Conservation (phyloP, 768 basidiomycete species). For the Exidia glandulosa region DNA sequence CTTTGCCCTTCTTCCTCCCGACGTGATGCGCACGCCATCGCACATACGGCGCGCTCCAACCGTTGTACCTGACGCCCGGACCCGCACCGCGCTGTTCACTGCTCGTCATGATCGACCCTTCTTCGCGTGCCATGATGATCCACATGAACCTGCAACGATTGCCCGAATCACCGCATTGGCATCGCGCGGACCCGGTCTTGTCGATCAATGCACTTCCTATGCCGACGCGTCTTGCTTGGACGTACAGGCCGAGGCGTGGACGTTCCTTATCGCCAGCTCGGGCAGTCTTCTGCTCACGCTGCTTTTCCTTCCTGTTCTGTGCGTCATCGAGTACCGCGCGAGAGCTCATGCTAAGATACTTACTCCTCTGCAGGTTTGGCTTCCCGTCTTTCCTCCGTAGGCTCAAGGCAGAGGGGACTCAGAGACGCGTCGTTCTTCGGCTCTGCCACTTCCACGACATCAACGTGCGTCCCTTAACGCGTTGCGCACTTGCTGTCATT, state of each 20-base stretch:
- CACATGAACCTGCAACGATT: no score
- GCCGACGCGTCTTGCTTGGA: no score
- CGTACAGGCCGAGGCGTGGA: slow-evolving; percentile 58
- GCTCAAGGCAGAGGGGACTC: slow-evolving; percentile 53
- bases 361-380: slow-evolving; percentile 32
- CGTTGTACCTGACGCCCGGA: no score
- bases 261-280: slow-evolving; percentile 56
- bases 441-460: slow-evolving; percentile 73
- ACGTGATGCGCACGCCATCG: no score
- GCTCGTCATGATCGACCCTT: no score
- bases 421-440: slow-evolving; percentile 52
- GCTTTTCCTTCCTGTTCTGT: slow-evolving; percentile 66
- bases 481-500: background rate
- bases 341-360: background rate
- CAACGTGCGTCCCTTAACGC: slow-evolving; percentile 49
- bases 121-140: background rate
- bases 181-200: no score
- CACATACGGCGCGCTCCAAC: background rate
- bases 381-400: slow-evolving; percentile 56
- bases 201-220: no score
- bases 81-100: no score
- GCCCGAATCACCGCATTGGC: no score
- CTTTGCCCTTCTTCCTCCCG: no score
- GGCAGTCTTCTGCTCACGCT: slow-evolving; percentile 61
- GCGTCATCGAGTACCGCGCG: background rate